These are phyloP conservation scores for Apodospora peruviana DNA, from an alignment of 495 filamentous ascomycete species.

Conservation along the genomic window DNA sequence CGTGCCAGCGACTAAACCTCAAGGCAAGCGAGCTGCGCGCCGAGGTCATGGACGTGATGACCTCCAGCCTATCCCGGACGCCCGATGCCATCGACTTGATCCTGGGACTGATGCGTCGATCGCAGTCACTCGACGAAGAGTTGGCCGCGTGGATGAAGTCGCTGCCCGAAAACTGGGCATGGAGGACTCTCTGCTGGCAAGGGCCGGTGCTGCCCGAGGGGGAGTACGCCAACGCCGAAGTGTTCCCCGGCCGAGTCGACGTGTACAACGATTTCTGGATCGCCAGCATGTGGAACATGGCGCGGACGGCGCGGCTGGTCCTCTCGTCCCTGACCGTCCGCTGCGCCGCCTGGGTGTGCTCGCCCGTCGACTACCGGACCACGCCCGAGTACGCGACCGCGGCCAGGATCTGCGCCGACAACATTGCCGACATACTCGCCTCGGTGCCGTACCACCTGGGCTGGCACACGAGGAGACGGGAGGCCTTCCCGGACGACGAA, in stretches of 20 bases:
- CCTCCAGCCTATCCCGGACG: conserved; percentile 18
- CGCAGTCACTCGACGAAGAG: conserved; percentile 38
- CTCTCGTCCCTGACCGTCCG: conserved; percentile 39
- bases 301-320: conserved; percentile 39
- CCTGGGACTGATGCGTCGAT: conserved; percentile 32
- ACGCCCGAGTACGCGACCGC: conserved; percentile 48
- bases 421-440: conserved; percentile 45
- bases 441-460: conserved; percentile 48
- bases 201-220: conserved; percentile 27
- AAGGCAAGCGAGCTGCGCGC: conserved; percentile 40
- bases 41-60: conserved; percentile 37
- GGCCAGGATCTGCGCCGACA: conserved; percentile 31
- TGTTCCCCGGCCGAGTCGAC: conserved; percentile 44
- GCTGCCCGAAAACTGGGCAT: conserved; percentile 3
- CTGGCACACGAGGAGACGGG: conserved; percentile 30
- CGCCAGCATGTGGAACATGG: conserved; percentile 41
- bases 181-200: conserved; percentile 40
- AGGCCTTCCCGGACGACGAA: conserved; percentile 11
- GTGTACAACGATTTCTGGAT: conserved; percentile 47
- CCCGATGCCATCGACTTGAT: conserved; percentile 36
- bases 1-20: conserved; percentile 40
- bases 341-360: conserved; percentile 46
- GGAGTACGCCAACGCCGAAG: conserved; percentile 36
- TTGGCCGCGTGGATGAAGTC: conserved; percentile 34
- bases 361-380: conserved; percentile 47